Evolutionary conservation across 2,329 filamentous ascomycete genomes (phyloP), one percentile per base, ranked within the genome.

Genomic region (Xylariaceae sp.): DNA sequence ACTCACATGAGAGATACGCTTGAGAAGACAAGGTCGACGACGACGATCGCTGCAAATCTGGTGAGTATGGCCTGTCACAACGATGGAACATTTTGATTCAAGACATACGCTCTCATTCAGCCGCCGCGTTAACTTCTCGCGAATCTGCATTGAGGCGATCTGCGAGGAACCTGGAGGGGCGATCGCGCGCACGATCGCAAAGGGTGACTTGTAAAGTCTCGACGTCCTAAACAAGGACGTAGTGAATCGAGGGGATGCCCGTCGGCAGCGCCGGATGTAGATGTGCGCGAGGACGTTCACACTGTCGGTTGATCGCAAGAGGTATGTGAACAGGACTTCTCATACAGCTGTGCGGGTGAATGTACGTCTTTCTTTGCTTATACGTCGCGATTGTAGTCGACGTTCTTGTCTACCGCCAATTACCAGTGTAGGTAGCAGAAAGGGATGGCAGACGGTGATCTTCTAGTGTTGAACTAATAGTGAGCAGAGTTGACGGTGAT

Each of bases 1-100:
- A 73, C 77, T 76, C 68, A 78, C 77, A 79, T 8, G 77, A 79
- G 1, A 80, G 72, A 64, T 79, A 78, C 7, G 76, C 71, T 48
- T 75, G 68, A 49, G 73, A 72, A 0, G 76, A 73, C 2, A 75
- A 75, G n/a, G 69, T 69, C 8, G 69, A 70, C 8, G 70, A 66
- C 4, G 71, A 71, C 35, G 71, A 72, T 23, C 71, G 63, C 71
- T 72, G 66, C 13, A 53, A 58, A 61, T 53, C 65, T 66, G 64
- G 65, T 71, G 63, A 68, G 69, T 66, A 63, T 17, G 61, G 59
- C 57, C 55, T 61, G 55, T 63, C 61, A 41, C 59, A 62, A 58
- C 35, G 60, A 61, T 51, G 54, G 49, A 59, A 59, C 63, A 62
- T 61, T 61, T 37, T 8, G 7, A 53, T 47, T 13, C 52, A 61